These are phyloP conservation scores for Colletotrichum eremochloae DNA, from an alignment of 2,329 filamentous ascomycete species.

Conservation along the genomic window DNA sequence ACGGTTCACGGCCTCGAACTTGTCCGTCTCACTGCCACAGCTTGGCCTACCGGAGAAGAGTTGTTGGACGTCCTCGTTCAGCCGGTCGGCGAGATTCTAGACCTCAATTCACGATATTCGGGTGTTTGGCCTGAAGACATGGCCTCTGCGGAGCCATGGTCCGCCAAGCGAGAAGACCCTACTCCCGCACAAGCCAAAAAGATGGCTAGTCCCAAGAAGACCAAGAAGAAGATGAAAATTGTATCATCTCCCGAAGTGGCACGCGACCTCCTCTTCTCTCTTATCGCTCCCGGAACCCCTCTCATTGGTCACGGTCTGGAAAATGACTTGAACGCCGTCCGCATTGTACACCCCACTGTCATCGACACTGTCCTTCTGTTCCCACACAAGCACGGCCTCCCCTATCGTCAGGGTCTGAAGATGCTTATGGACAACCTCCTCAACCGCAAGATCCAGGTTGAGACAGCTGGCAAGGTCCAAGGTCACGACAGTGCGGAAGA, in stretches of 20 bases:
- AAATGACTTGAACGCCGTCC: constrained; percentile 90
- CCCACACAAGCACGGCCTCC: constrained; percentile 82
- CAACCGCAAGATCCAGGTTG: constrained; percentile 82
- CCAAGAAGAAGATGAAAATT: constrained; percentile 71
- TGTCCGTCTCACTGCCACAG: constrained; percentile 87
- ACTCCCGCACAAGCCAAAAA: constrained; percentile 42
- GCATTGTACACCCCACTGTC: constrained; percentile 86
- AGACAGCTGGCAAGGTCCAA: constrained; percentile 59
- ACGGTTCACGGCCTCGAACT: constrained; percentile 90
- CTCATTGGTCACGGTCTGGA: constrained; percentile 94
- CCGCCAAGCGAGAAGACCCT: constrained; percentile 46
- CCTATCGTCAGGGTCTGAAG: constrained; percentile 83
- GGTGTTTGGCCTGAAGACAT: constrained; percentile 87
- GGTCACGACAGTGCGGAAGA: constrained; percentile 97
- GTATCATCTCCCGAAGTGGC: constrained; percentile 82
- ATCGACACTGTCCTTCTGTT: constrained; percentile 90
- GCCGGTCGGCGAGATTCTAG: constrained; percentile 85
- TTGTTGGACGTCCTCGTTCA: constrained; percentile 88
- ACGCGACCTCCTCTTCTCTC: constrained; percentile 80
- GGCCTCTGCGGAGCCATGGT: constrained; percentile 73
- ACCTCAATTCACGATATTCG: constrained; percentile 93
- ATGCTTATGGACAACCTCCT: constrained; percentile 78
- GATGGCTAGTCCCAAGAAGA: constrained; percentile 43
- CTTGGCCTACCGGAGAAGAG: constrained; percentile 83
- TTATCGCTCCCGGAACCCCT: constrained; percentile 82